Conservation (phyloP, 306 rosid species). For the Medicago truncatula region DNA sequence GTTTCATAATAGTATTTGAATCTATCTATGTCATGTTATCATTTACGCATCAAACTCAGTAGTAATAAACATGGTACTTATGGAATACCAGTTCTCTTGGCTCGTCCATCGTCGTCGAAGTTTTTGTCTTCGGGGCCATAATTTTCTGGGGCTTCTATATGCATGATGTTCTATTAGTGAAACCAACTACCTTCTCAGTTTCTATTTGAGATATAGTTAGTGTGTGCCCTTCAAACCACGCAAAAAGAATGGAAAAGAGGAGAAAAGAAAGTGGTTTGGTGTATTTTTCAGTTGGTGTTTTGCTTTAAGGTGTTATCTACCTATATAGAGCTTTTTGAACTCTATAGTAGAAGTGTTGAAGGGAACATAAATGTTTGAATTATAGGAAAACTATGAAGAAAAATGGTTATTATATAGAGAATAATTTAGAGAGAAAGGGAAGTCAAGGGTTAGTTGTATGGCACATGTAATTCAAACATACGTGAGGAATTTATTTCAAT, state of each 20-base stretch:
- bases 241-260: background rate
- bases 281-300: constrained; percentile 21
- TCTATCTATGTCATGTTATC: background rate
- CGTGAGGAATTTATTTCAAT: constrained; percentile 29
- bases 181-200: constrained; percentile 28
- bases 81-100: constrained; percentile 71
- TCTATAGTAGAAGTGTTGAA: background rate
- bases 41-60: background rate
- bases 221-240: background rate
- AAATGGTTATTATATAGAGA: constrained; percentile 22
- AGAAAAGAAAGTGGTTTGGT: constrained; percentile 6
- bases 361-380: constrained; percentile 15
- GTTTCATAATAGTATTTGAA: background rate
- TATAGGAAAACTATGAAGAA: background rate
- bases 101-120: constrained; percentile 88
- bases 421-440: background rate
- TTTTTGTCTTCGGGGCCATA: constrained; percentile 54
- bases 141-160: constrained; percentile 61
- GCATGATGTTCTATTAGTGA: constrained; percentile 62
- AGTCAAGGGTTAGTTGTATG: constrained; percentile 50
- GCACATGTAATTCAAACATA: constrained; percentile 26
- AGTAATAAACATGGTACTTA: constrained; percentile 6
- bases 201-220: background rate
- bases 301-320: constrained; percentile 21
- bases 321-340: constrained; percentile 28